These are phyloP conservation scores for Globisporangium paddicum DNA, from an alignment of 352 stramenopile species.

Conservation along the genomic window DNA sequence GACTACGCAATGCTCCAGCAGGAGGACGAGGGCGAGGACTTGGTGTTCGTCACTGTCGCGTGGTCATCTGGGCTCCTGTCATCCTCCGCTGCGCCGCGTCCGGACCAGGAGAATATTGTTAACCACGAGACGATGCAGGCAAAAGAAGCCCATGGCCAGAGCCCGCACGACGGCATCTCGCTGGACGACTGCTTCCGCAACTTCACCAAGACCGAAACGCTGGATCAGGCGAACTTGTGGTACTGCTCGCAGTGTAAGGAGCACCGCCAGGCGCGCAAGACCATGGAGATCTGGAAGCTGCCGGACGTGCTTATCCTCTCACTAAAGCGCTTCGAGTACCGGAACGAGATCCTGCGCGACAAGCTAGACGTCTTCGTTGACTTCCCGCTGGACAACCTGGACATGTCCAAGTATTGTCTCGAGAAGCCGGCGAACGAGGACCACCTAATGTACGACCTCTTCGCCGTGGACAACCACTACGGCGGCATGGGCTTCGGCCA, in stretches of 20 bases:
- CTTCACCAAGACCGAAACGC: constrained; percentile 76
- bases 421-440: constrained; percentile 35
- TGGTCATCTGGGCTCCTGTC: constrained; percentile 46
- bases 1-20: constrained; percentile 42
- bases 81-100: constrained; percentile 31
- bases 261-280: constrained; percentile 73
- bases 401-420: constrained; percentile 82
- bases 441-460: constrained; percentile 77
- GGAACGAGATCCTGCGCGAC: constrained; percentile 74
- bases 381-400: constrained; percentile 80
- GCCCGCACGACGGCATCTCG: constrained; percentile 34
- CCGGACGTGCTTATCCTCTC: constrained; percentile 82
- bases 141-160: constrained; percentile 12
- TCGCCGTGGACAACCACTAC: constrained; percentile 89
- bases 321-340: constrained; percentile 89
- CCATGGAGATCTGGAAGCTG: constrained; percentile 76
- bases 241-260: constrained; percentile 80
- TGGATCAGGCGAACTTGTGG: constrained; percentile 84
- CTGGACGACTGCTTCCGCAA: constrained; percentile 83
- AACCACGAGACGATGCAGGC: constrained; percentile 46
- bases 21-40: constrained; percentile 32
- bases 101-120: constrained; percentile 47
- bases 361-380: constrained; percentile 85
- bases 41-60: constrained; percentile 50
- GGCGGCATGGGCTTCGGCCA: constrained; percentile 88